Evolutionary conservation across 2,329 filamentous ascomycete species (phyloP).

Genomic region (Ilyonectria mors-panacis): DNA sequence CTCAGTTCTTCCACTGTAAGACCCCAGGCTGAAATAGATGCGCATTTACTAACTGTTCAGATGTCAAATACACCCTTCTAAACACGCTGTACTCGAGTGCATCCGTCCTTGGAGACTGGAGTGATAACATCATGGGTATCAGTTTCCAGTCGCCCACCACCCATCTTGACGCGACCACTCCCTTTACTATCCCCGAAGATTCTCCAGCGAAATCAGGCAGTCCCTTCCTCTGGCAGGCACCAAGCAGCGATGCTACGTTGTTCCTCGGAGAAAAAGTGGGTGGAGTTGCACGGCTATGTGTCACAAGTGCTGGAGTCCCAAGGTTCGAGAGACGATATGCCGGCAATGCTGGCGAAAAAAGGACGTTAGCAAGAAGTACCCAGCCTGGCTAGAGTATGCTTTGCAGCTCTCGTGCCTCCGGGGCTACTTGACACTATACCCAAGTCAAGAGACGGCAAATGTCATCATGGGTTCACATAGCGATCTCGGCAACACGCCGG

Average conservation of each 20-base stretch:
- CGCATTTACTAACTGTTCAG: conserved; percentile 52
- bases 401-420: conserved; percentile 82
- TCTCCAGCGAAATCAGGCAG: conserved; percentile 53
- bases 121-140: conserved; percentile 78
- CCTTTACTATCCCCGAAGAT: conserved; percentile 65
- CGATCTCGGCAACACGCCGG: conserved; percentile 80
- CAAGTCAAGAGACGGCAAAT: conserved; percentile 68
- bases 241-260: conserved; percentile 85
- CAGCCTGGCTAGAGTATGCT: conserved; percentile 84
- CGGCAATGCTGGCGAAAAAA: conserved; percentile 66
- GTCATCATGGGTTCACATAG: conserved; percentile 81
- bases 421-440: conserved; percentile 87
- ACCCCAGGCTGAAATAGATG: neutral
- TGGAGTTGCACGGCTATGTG: conserved; percentile 86
- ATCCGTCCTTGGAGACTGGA: conserved; percentile 60
- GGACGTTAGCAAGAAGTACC: conserved; percentile 76
- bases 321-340: conserved; percentile 52
- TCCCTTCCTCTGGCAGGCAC: conserved; percentile 88
- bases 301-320: conserved; percentile 70
- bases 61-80: conserved; percentile 83
- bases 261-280: conserved; percentile 91
- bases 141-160: conserved; percentile 81
- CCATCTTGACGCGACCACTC: conserved; percentile 72
- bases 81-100: conserved; percentile 80
- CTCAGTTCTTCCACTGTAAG: conserved; percentile 85